These are phyloP conservation scores for Rugosomyces carneus DNA, from an alignment of 1,284 basidiomycete genomes.

Conservation along the genomic window DNA sequence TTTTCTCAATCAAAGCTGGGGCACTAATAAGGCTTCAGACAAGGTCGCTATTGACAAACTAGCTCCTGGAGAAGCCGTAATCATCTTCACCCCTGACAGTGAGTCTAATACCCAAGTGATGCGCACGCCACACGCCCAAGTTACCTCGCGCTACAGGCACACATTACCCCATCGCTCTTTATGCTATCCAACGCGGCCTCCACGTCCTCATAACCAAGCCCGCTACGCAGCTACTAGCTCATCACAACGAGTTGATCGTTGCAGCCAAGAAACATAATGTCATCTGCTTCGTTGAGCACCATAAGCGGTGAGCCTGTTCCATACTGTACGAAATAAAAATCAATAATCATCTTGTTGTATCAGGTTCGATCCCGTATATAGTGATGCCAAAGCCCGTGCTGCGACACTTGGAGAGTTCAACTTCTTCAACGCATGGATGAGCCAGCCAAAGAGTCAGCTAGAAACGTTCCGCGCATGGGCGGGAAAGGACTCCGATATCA, in stretches of 20 bases:
- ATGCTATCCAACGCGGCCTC: conserved; percentile 77
- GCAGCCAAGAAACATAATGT: conserved; percentile 76
- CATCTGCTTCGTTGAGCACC: conserved; percentile 88
- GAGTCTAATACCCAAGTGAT: conserved; percentile 23
- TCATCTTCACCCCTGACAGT: conserved; percentile 87
- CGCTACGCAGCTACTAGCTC: conserved; percentile 78
- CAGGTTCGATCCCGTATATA: conserved; percentile 89
- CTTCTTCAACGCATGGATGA: conserved; percentile 91
- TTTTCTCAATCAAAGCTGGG: background rate
- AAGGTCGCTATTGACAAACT: conserved; percentile 81
- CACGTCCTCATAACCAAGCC: conserved; percentile 94
- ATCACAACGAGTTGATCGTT: conserved; percentile 75
- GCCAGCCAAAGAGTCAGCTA: conserved; percentile 90
- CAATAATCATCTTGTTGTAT: conserved; percentile 5
- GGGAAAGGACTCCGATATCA: conserved; percentile 88
- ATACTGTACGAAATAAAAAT: too few relatives aligned
- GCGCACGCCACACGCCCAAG: background rate
- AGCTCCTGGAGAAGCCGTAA: conserved; percentile 79
- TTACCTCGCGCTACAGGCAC: conserved; percentile 48
- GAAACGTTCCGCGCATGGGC: conserved; percentile 95
- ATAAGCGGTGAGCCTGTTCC: conserved; percentile 62
- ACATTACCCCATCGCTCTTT: conserved; percentile 80
- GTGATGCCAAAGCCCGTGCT: conserved; percentile 78
- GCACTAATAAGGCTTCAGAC: too few relatives aligned
- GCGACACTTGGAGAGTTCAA: conserved; percentile 84